phyloP scores from a whole-genome alignment of 768 basidiomycete species.

The Galerina sulciceps region DNA sequence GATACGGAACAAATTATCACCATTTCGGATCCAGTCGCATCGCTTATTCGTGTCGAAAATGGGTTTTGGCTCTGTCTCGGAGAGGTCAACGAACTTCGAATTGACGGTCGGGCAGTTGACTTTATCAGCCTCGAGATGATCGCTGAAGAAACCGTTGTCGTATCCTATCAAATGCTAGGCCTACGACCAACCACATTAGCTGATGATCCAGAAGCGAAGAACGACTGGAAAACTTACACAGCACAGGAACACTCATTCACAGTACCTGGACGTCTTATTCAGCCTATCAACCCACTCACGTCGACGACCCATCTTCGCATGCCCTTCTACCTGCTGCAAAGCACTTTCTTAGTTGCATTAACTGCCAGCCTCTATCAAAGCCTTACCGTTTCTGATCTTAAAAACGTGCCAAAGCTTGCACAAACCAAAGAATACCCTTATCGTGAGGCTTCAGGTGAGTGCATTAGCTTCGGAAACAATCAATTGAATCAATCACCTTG shows the following conservation, averaged over 20 bases:
- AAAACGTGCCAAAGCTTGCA: slow-evolving; percentile 16
- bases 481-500: background rate
- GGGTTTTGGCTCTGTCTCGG: slow-evolving; percentile 30
- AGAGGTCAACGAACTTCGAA: slow-evolving; percentile 25
- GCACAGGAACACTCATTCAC: slow-evolving; percentile 18
- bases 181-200: slow-evolving; percentile 19
- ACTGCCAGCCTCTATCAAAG: slow-evolving; percentile 20
- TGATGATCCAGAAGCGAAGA: slow-evolving; percentile 18
- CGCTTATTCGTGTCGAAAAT: slow-evolving; percentile 23
- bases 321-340: slow-evolving; percentile 23
- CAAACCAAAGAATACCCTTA: slow-evolving; percentile 19
- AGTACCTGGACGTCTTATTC: slow-evolving; percentile 25
- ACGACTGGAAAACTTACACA: slow-evolving; percentile 30
- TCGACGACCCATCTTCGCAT: background rate
- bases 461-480: background rate
- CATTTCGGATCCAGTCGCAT: slow-evolving; percentile 27
- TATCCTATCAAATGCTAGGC: slow-evolving; percentile 28
- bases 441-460: slow-evolving; percentile 14
- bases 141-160: slow-evolving; percentile 16
- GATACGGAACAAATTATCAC: slow-evolving; percentile 9
- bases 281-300: slow-evolving; percentile 26
- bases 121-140: slow-evolving; percentile 18
- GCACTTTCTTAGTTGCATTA: slow-evolving; percentile 18
- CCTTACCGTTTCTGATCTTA: slow-evolving; percentile 9
- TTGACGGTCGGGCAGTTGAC: slow-evolving; percentile 19